phyloP scores from a whole-genome alignment of 345 rosid genomes.

The Draba incana region DNA sequence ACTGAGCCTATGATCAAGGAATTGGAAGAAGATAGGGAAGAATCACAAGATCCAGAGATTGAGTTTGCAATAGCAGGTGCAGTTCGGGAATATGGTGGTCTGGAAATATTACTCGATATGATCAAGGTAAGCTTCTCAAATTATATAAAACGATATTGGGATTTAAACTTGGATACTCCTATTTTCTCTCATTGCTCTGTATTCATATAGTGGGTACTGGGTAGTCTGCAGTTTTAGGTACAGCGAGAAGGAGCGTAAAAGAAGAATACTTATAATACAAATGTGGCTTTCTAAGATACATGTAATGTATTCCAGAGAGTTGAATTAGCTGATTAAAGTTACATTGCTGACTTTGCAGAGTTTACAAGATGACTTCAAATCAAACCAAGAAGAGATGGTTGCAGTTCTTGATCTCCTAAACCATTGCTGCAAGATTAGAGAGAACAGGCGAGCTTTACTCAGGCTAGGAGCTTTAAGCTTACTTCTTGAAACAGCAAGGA shows the following conservation, averaged over 20 bases:
- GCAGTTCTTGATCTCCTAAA: conserved; percentile 93
- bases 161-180: background rate
- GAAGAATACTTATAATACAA: conserved; percentile 19
- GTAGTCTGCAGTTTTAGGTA: conserved; percentile 14
- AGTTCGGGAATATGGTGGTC: conserved; percentile 89
- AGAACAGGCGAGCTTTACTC: conserved; percentile 82
- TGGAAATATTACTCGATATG: conserved; percentile 87
- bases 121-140: conserved; percentile 66
- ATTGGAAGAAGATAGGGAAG: conserved; percentile 98
- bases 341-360: conserved; percentile 52
- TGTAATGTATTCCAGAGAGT: conserved; percentile 9
- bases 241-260: conserved; percentile 23
- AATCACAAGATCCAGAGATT: conserved; percentile 96
- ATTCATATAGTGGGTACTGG: conserved; percentile 18
- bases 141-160: background rate
- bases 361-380: conserved; percentile 84
- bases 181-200: conserved; percentile 18
- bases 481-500: conserved; percentile 97
- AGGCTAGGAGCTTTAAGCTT: conserved; percentile 88
- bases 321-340: conserved; percentile 28
- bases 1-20: conserved; percentile 99
- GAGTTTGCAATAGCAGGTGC: conserved; percentile 99
- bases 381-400: conserved; percentile 90
- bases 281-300: conserved; percentile 21
- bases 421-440: conserved; percentile 97